phyloP scores from a whole-genome alignment of 495 filamentous ascomycete species.

The Penicillium angulare region DNA sequence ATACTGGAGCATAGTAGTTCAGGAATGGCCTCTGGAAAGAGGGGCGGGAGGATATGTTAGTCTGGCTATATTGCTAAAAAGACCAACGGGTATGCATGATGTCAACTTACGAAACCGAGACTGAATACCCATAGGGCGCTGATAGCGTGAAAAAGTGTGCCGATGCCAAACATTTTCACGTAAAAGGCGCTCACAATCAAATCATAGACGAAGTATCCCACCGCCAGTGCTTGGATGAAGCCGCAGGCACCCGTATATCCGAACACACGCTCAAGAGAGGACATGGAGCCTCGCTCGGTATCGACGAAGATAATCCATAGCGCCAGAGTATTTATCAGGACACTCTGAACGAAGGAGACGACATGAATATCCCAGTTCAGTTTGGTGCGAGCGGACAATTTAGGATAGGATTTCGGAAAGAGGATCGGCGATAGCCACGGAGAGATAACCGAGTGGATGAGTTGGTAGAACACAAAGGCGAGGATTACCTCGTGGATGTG shows the following conservation, averaged over 20 bases:
- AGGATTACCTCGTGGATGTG: conserved; percentile 88
- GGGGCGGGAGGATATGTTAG: background rate
- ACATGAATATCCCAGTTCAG: conserved; percentile 97
- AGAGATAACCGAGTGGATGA: conserved; percentile 71
- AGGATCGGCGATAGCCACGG: conserved; percentile 66
- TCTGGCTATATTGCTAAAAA: background rate
- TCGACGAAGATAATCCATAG: conserved; percentile 83
- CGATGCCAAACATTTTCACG: conserved; percentile 79
- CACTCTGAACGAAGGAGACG: conserved; percentile 84
- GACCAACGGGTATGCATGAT: background rate
- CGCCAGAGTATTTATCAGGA: conserved; percentile 72
- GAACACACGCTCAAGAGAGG: conserved; percentile 74
- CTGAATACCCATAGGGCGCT: conserved; percentile 82
- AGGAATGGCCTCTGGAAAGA: conserved; percentile 77
- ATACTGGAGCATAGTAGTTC: conserved; percentile 86
- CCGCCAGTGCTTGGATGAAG: conserved; percentile 78
- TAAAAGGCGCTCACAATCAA: conserved; percentile 69
- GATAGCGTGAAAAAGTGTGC: conserved; percentile 85
- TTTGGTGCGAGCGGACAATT: conserved; percentile 63
- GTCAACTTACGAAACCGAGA: conserved; percentile 84
- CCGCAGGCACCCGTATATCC: conserved; percentile 84
- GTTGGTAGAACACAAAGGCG: conserved; percentile 71
- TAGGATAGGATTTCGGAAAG: conserved; percentile 70
- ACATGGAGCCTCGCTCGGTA: conserved; percentile 71
- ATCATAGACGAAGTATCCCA: conserved; percentile 97